Conservation (phyloP, 495 filamentous ascomycete genomes). For the Podospora sp. region DNA sequence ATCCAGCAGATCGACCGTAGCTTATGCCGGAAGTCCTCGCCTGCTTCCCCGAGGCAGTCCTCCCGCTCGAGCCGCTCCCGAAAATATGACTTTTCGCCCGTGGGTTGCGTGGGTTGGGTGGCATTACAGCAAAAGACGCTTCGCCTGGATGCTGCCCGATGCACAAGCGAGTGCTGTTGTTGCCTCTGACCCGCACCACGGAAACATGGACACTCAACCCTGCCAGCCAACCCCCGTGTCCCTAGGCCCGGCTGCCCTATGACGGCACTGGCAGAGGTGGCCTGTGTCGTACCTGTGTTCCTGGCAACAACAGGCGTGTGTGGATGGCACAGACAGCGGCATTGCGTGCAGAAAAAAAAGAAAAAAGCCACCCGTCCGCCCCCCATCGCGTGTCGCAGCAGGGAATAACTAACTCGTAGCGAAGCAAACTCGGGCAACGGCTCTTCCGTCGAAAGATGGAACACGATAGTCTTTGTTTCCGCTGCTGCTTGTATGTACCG, state of each 20-base stretch:
- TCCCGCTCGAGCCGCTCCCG: slow-evolving; percentile 29
- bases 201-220: slow-evolving; percentile 10
- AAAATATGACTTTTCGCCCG: slow-evolving; percentile 22
- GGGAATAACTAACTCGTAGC: neutral
- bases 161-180: slow-evolving; percentile 21
- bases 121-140: slow-evolving; percentile 22
- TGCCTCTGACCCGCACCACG: slow-evolving; percentile 20
- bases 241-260: slow-evolving; percentile 19
- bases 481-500: neutral
- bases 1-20: slow-evolving; percentile 28
- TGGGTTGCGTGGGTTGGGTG: slow-evolving; percentile 25
- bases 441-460: neutral
- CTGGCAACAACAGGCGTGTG: slow-evolving; percentile 11
- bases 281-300: slow-evolving; percentile 8
- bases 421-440: neutral
- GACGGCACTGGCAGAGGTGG: slow-evolving; percentile 21
- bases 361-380: slow-evolving; percentile 9
- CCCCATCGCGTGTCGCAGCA: neutral
- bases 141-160: slow-evolving; percentile 26
- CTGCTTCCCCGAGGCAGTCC: slow-evolving; percentile 29
- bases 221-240: slow-evolving; percentile 11
- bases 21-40: slow-evolving; percentile 23
- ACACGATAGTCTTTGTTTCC: neutral
- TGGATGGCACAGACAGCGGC: slow-evolving; percentile 24
- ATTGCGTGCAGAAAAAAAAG: slow-evolving; percentile 21